Evolutionary conservation across 1,284 basidiomycete genomes (phyloP).

Genomic region (Ganoderma leucocontextum): DNA sequence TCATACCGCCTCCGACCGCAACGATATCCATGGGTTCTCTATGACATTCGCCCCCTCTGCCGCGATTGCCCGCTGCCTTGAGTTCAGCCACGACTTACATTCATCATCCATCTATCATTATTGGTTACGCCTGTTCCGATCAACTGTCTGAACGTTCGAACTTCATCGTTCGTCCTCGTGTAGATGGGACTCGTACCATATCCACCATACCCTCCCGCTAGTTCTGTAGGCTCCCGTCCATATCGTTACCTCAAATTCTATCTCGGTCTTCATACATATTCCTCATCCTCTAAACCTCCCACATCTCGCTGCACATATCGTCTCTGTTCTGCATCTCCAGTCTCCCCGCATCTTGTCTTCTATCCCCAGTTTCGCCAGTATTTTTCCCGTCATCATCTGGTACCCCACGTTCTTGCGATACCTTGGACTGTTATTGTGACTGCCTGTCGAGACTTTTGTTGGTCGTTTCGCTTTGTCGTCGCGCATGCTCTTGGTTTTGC

Average conservation of each 20-base stretch:
- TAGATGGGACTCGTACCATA: constrained; percentile 28
- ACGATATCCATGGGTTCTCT: not conserved
- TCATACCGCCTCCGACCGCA: not conserved
- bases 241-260: not conserved
- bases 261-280: constrained; percentile 2
- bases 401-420: not conserved
- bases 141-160: constrained; percentile 14
- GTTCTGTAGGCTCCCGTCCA: not conserved
- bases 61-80: not conserved
- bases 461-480: constrained; percentile 21
- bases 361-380: not conserved
- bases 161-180: constrained; percentile 13
- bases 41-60: not conserved
- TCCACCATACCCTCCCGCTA: constrained; percentile 2
- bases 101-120: constrained; percentile 31
- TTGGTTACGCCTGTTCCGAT: constrained; percentile 28
- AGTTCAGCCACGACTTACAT: constrained; percentile 13
- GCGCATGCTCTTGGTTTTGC: constrained; percentile 11
- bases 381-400: not conserved
- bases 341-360: not conserved
- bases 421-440: not conserved
- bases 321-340: not conserved
- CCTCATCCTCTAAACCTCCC: not conserved
- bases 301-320: not conserved
- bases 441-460: constrained; percentile 12